phyloP scores from a whole-genome alignment of 2,329 filamentous ascomycete genomes.

The Ophiosphaerella narmari region DNA sequence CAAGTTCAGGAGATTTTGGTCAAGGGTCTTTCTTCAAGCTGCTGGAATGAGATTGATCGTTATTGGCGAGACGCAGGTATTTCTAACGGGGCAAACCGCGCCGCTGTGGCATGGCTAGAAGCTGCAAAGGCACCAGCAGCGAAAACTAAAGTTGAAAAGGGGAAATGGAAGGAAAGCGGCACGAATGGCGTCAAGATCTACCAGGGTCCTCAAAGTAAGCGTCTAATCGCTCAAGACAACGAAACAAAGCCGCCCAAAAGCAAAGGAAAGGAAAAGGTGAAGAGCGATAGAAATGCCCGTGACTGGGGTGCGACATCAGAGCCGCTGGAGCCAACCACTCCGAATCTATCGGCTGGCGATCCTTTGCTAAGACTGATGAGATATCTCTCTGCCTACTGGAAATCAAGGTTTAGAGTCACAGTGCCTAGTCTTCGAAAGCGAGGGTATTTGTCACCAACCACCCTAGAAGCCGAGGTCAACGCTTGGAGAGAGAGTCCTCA shows the following conservation, averaged over 20 bases:
- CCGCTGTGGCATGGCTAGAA: slow-evolving; percentile 65
- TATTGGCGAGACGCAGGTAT: slow-evolving; percentile 76
- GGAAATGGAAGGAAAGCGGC: slow-evolving; percentile 50
- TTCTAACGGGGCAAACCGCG: slow-evolving; percentile 77
- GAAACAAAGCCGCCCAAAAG: slow-evolving; percentile 11
- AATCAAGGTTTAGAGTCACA: slow-evolving; percentile 76
- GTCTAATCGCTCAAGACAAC: slow-evolving; percentile 7
- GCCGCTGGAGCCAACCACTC: slow-evolving; percentile 68
- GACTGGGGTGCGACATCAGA: slow-evolving; percentile 77
- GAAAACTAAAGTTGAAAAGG: slow-evolving; percentile 15
- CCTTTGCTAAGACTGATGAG: slow-evolving; percentile 78
- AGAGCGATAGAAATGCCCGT: slow-evolving; percentile 52
- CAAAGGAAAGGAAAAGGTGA: slow-evolving; percentile 46
- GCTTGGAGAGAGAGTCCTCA: slow-evolving; percentile 67
- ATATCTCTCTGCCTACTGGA: slow-evolving; percentile 84
- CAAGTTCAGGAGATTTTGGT: slow-evolving; percentile 40
- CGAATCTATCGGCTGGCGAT: slow-evolving; percentile 82
- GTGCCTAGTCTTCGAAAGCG: slow-evolving; percentile 83
- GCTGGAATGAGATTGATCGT: slow-evolving; percentile 42
- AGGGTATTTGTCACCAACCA: slow-evolving; percentile 81
- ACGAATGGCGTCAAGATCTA: slow-evolving; percentile 42
- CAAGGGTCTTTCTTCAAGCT: slow-evolving; percentile 32
- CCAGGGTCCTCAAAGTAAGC: slow-evolving; percentile 27
- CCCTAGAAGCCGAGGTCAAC: slow-evolving; percentile 73
- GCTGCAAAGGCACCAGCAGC: slow-evolving; percentile 71